These are phyloP conservation scores for Sporothrix inflata DNA, from an alignment of 2,329 filamentous ascomycete genomes.

Conservation along the genomic window DNA sequence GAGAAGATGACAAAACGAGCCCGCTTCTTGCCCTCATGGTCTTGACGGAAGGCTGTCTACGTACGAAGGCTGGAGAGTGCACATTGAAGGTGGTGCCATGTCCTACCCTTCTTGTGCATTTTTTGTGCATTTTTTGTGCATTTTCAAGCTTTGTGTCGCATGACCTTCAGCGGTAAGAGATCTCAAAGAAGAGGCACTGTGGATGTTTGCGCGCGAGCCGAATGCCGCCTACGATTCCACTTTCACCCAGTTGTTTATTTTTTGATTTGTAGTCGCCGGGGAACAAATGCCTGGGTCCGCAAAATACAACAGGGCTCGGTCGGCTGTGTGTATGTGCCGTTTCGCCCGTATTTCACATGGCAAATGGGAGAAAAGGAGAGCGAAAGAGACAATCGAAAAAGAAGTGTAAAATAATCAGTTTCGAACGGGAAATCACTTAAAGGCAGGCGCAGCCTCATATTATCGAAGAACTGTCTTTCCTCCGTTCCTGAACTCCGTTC, in stretches of 20 bases:
- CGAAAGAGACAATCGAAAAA: background rate
- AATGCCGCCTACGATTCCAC: background rate
- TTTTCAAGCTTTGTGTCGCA: background rate
- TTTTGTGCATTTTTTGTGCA: too few species aligned
- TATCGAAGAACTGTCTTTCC: background rate
- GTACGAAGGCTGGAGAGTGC: too few species aligned
- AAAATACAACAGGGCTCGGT: background rate
- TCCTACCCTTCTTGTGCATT: background rate
- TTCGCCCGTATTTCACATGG: background rate
- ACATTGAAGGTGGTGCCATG: too few species aligned
- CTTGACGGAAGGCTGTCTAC: background rate
- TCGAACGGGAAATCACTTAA: background rate
- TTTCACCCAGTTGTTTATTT: background rate
- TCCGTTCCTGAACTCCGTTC: background rate
- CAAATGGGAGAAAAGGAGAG: background rate
- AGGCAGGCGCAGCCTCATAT: background rate
- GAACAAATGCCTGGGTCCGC: background rate
- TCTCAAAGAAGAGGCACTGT: background rate
- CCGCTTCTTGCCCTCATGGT: background rate
- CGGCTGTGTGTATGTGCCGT: background rate
- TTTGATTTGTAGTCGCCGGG: slow-evolving; percentile 16
- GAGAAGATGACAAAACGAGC: background rate
- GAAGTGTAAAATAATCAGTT: background rate
- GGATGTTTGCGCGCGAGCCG: background rate
- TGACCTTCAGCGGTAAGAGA: background rate